These are phyloP conservation scores for Kodamaea arcana DNA, from an alignment of 1,139 yeast genomes.

Conservation along the genomic window DNA sequence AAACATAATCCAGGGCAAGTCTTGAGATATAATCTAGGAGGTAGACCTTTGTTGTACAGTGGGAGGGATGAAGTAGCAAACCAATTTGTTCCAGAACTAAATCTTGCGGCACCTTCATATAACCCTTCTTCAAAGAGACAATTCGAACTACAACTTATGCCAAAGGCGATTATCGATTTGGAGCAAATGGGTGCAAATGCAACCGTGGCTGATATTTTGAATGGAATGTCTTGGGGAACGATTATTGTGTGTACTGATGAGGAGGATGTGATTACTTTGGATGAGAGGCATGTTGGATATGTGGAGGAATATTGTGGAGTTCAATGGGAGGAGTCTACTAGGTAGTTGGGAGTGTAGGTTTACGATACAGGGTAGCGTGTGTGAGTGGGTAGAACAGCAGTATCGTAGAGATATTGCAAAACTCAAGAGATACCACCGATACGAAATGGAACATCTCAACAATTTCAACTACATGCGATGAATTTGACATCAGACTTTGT, in stretches of 20 bases:
- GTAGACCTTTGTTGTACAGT: conserved; percentile 69
- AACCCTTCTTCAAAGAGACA: conserved; percentile 62
- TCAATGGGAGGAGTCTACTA: conserved; percentile 74
- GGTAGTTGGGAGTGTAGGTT: no score
- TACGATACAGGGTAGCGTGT: no score
- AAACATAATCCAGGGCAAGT: conserved; percentile 84
- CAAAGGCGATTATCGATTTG: conserved; percentile 79
- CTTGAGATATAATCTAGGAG: conserved; percentile 73
- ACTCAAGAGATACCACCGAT: no score
- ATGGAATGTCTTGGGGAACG: conserved; percentile 98
- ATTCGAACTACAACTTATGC: conserved; percentile 91
- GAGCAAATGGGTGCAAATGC: conserved; percentile 45
- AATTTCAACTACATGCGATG: no score
- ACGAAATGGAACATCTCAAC: no score
- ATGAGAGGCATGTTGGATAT: conserved; percentile 68
- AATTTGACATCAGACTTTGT: no score
- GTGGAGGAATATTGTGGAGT: conserved; percentile 90
- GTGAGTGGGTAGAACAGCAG: no score
- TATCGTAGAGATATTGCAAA: no score
- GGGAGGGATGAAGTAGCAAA: conserved; percentile 55
- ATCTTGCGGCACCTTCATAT: conserved; percentile 49
- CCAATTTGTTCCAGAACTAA: conserved; percentile 28
- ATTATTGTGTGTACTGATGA: conserved; percentile 78
- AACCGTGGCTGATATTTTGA: conserved; percentile 40
- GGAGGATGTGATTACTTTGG: conserved; percentile 62